A percentile compares a stretch with the other conserved stretches of the same genome.
These are phyloP conservation scores for Verticillium longisporum DNA, from an alignment of 2,329 filamentous ascomycete species.

Conservation along the genomic window DNA sequence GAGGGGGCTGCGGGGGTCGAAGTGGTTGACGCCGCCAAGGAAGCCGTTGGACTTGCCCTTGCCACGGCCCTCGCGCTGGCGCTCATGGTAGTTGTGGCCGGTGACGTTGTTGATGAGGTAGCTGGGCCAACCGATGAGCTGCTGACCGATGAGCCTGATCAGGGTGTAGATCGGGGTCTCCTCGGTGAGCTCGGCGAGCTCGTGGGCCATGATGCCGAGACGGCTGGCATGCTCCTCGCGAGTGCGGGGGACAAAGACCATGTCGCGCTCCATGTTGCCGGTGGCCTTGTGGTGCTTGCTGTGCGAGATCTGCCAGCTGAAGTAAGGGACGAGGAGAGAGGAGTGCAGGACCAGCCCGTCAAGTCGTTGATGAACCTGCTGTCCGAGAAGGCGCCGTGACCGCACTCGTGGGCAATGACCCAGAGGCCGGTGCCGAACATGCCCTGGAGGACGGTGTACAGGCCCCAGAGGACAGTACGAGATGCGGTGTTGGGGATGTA, in stretches of 20 bases:
- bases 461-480: slow-evolving; percentile 57
- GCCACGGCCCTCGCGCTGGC: slow-evolving; percentile 87
- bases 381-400: slow-evolving; percentile 90
- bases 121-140: slow-evolving; percentile 87
- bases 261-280: slow-evolving; percentile 93
- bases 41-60: slow-evolving; percentile 84
- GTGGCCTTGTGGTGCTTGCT: slow-evolving; percentile 99
- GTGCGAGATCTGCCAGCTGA: slow-evolving; percentile 99
- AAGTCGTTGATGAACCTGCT: slow-evolving; percentile 86
- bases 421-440: slow-evolving; percentile 90
- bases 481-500: slow-evolving; percentile 62
- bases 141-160: slow-evolving; percentile 68
- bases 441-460: slow-evolving; percentile 78
- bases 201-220: slow-evolving; percentile 67
- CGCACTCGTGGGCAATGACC: slow-evolving; percentile 97
- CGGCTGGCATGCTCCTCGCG: slow-evolving; percentile 73
- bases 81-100: slow-evolving; percentile 90
- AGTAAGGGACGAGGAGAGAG: slow-evolving; percentile 85
- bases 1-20: slow-evolving; percentile 78
- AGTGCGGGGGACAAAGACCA: slow-evolving; percentile 97
- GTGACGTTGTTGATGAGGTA: slow-evolving; percentile 91
- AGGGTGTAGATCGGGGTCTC: slow-evolving; percentile 86
- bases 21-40: slow-evolving; percentile 85
- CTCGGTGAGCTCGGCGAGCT: slow-evolving; percentile 83
- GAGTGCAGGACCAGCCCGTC: slow-evolving; percentile 92